A percentile compares a stretch with the other conserved stretches of the same genome.
phyloP scores from a whole-genome alignment of 371 early-diverging fungal species.

The Rhizopus stolonifer region DNA sequence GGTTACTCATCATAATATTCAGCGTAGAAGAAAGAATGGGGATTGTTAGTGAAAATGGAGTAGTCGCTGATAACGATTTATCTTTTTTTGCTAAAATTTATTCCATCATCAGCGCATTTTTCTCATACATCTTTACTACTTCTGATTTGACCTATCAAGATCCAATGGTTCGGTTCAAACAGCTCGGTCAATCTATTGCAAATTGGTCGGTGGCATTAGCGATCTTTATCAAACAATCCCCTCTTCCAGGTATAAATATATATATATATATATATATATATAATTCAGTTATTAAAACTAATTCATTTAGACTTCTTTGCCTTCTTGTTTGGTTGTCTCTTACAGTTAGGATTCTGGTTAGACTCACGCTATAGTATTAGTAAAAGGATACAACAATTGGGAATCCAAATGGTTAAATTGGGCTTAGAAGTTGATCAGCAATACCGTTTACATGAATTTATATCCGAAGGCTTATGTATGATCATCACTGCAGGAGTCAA shows the following conservation, averaged over 20 bases:
- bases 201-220: conserved; percentile 51
- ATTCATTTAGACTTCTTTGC: not conserved
- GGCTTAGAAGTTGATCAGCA: conserved; percentile 57
- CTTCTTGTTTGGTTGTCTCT: conserved; percentile 42
- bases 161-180: conserved; percentile 28
- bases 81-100: too few species aligned
- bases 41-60: too few species aligned
- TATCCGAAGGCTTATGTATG: conserved; percentile 55
- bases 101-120: too few species aligned
- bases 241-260: conserved; percentile 52
- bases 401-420: conserved; percentile 50
- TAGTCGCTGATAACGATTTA: too few species aligned
- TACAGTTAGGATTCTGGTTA: conserved; percentile 47
- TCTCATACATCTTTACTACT: too few species aligned
- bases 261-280: not conserved
- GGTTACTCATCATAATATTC: too few species aligned
- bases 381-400: conserved; percentile 51
- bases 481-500: conserved; percentile 55
- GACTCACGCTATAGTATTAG: conserved; percentile 53
- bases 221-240: conserved; percentile 63
- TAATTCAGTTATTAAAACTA: not conserved
- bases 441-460: conserved; percentile 62
- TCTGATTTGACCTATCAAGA: conserved; percentile 11
- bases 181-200: conserved; percentile 40
- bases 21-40: conserved; percentile 45